Evolutionary conservation across 495 filamentous ascomycete species (phyloP).

Genomic region (Penicillium canescens): DNA sequence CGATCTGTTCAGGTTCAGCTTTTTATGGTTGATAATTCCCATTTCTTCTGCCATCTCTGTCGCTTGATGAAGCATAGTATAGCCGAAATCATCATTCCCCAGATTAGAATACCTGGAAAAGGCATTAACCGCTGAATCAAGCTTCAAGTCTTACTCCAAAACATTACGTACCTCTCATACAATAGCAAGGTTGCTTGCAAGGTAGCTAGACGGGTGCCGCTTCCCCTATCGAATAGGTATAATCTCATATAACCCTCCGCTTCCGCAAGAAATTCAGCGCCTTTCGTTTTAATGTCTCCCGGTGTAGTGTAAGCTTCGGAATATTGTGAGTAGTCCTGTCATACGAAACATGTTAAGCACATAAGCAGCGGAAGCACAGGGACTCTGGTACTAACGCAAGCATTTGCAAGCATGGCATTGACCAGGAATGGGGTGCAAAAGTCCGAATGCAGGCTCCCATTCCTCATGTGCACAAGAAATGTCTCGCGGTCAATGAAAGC

Average conservation of each 20-base stretch:
- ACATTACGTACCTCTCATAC: constrained; percentile 28
- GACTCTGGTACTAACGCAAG: constrained; percentile 21
- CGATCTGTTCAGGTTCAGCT: neutral
- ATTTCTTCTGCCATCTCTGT: constrained; percentile 31
- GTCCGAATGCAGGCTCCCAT: constrained; percentile 23
- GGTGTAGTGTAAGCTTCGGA: constrained; percentile 28
- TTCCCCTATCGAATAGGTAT: constrained; percentile 18
- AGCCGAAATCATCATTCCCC: constrained; percentile 28
- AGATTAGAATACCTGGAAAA: constrained; percentile 30
- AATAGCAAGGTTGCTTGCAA: constrained; percentile 32
- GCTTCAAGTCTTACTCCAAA: neutral
- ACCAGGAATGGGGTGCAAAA: constrained; percentile 48
- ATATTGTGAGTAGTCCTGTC: constrained; percentile 31
- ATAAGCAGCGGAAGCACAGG: neutral
- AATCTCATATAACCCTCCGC: constrained; percentile 25
- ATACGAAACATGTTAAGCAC: neutral
- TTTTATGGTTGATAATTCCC: constrained; percentile 21
- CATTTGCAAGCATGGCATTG: constrained; percentile 44
- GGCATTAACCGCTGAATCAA: neutral
- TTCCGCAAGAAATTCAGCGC: constrained; percentile 30
- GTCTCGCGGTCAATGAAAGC: constrained; percentile 36
- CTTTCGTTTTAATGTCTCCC: constrained; percentile 30
- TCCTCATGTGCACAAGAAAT: constrained; percentile 38
- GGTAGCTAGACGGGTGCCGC: constrained; percentile 22
- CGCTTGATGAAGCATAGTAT: constrained; percentile 31